Evolutionary conservation across 2,329 filamentous ascomycete genomes (phyloP).

Genomic region (Juglanconis sp.): DNA sequence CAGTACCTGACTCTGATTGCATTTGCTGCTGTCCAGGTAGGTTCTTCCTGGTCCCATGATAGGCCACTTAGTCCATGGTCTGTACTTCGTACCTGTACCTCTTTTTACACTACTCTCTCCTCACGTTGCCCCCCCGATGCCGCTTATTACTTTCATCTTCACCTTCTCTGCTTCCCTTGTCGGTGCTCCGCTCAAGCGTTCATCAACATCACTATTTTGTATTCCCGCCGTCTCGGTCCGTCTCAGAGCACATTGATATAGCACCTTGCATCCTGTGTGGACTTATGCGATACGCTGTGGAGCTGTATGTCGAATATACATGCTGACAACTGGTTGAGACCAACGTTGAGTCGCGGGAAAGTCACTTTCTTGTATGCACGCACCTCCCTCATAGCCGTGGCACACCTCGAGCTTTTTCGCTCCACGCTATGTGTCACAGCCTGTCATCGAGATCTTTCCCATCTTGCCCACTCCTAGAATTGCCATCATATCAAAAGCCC

Average conservation of each 20-base stretch:
- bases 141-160: not conserved
- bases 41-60: slow-evolving; percentile 8
- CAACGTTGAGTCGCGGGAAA: slow-evolving; percentile 5
- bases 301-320: not conserved
- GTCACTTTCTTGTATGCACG: slow-evolving; percentile 10
- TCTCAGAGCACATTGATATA: not conserved
- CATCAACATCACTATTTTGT: not conserved
- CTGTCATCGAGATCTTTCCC: slow-evolving; percentile 17
- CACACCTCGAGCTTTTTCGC: slow-evolving; percentile 11
- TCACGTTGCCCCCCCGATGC: not conserved
- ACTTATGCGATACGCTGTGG: not conserved
- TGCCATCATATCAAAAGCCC: slow-evolving; percentile 10
- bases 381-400: slow-evolving; percentile 7
- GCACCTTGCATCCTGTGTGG: not conserved
- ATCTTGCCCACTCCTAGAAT: slow-evolving; percentile 13
- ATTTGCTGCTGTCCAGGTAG: slow-evolving; percentile 3
- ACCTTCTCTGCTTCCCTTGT: not conserved
- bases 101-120: not conserved
- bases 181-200: not conserved
- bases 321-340: not conserved
- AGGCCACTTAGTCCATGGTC: slow-evolving; percentile 12
- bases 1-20: slow-evolving; percentile 12
- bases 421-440: slow-evolving; percentile 12
- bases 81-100: slow-evolving; percentile 1
- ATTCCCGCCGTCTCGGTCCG: not conserved